A percentile compares a stretch with the other conserved stretches of the same genome.
Evolutionary conservation across 257 asterid species (phyloP).

Genomic region (Fraxinus cuspidata): DNA sequence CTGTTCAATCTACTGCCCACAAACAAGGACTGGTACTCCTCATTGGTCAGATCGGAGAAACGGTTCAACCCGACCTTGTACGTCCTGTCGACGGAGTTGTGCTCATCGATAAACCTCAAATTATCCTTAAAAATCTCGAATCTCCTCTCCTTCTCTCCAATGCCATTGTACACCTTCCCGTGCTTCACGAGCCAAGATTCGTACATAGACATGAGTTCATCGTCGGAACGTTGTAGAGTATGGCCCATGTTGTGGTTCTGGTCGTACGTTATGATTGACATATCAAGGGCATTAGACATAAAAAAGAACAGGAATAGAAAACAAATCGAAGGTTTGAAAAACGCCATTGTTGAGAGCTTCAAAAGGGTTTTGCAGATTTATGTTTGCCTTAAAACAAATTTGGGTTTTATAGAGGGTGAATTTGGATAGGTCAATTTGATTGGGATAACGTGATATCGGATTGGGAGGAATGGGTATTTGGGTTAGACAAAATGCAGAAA

Average conservation of each 20-base stretch:
- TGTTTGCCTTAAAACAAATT: background rate
- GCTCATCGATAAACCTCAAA: slow-evolving; percentile 56
- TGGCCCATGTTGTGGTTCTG: slow-evolving; percentile 34
- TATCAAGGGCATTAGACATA: slow-evolving; percentile 60
- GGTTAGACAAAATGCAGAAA: background rate
- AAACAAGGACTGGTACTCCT: slow-evolving; percentile 60
- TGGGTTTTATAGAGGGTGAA: background rate
- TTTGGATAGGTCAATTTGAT: background rate
- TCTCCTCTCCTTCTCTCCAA: slow-evolving; percentile 68
- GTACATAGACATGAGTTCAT: slow-evolving; percentile 45
- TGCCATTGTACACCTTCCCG: slow-evolving; percentile 61
- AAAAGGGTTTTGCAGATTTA: background rate
- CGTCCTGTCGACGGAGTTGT: slow-evolving; percentile 52
- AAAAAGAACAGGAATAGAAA: slow-evolving; percentile 32
- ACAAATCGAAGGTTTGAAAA: slow-evolving; percentile 30
- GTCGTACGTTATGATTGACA: slow-evolving; percentile 70
- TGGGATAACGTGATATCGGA: background rate
- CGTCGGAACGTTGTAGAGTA: slow-evolving; percentile 24
- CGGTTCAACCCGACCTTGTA: slow-evolving; percentile 69
- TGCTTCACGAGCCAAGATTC: slow-evolving; percentile 80
- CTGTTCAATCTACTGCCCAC: slow-evolving; percentile 55
- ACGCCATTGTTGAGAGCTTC: slow-evolving; percentile 48
- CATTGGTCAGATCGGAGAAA: slow-evolving; percentile 84
- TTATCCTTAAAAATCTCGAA: slow-evolving; percentile 79
- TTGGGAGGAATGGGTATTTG: background rate